These are phyloP conservation scores for Apostasia shenzhenica DNA, from an alignment of 106 monocot species.

Conservation along the genomic window DNA sequence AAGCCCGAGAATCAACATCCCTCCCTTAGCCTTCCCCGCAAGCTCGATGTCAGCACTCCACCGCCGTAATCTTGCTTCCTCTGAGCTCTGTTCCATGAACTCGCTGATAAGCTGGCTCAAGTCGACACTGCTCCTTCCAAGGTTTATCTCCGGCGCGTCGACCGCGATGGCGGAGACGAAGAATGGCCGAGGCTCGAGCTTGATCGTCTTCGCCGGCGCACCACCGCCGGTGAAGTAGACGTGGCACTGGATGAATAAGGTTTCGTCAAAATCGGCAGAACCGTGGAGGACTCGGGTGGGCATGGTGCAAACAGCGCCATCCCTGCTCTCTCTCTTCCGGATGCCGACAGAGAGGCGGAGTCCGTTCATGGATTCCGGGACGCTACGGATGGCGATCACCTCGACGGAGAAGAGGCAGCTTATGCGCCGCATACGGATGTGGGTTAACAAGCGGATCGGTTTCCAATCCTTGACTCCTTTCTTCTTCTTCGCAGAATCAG, in stretches of 20 bases:
- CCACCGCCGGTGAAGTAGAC: slow-evolving; percentile 62
- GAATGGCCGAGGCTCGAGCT: slow-evolving; percentile 61
- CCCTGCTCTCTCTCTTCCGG: slow-evolving; percentile 58
- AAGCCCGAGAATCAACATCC: slow-evolving; percentile 43
- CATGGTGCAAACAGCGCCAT: slow-evolving; percentile 59
- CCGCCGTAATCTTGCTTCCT: slow-evolving; percentile 37
- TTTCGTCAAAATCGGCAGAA: slow-evolving; percentile 57
- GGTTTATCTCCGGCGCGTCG: slow-evolving; percentile 50
- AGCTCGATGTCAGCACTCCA: slow-evolving; percentile 44
- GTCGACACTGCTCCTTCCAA: slow-evolving; percentile 48
- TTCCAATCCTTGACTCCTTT: slow-evolving; percentile 65
- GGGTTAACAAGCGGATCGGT: slow-evolving; percentile 61
- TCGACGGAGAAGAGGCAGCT: slow-evolving; percentile 64
- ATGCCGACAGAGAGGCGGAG: slow-evolving; percentile 60
- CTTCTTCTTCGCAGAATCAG: slow-evolving; percentile 12
- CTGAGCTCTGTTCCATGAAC: slow-evolving; percentile 48
- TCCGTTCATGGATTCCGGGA: slow-evolving; percentile 65
- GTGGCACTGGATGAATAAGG: slow-evolving; percentile 51
- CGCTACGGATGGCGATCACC: slow-evolving; percentile 33
- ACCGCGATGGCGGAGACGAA: slow-evolving; percentile 34
- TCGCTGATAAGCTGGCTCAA: slow-evolving; percentile 59
- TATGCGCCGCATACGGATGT: slow-evolving; percentile 50
- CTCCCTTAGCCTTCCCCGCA: slow-evolving; percentile 68
- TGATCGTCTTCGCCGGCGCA: slow-evolving; percentile 39
- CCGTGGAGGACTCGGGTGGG: slow-evolving; percentile 57